Percentiles rank a stretch among this genome's conserved stretches.
Conservation (phyloP, 345 rosid species). For the Gossypium mustelinum region DNA sequence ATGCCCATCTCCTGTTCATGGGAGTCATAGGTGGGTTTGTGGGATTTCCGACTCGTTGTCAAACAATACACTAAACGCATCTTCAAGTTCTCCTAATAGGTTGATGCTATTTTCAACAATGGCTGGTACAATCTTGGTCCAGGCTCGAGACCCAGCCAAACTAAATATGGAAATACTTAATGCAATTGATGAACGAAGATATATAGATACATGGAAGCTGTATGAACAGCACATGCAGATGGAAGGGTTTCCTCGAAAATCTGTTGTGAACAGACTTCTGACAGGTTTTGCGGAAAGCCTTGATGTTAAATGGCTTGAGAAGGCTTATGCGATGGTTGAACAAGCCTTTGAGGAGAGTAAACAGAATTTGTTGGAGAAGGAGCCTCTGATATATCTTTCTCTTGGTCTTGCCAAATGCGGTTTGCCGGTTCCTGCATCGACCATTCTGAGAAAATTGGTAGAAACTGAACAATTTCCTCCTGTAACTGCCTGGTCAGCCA, state of each 20-base stretch:
- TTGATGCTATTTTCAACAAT: slow-evolving; percentile 34
- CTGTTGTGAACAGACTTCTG: slow-evolving; percentile 55
- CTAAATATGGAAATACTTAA: slow-evolving; percentile 52
- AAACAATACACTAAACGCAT: not conserved
- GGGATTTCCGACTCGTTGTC: slow-evolving; percentile 10
- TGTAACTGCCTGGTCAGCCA: slow-evolving; percentile 72
- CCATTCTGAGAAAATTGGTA: slow-evolving; percentile 66
- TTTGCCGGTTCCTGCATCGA: slow-evolving; percentile 67
- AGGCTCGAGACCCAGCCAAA: slow-evolving; percentile 76
- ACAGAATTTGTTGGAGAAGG: slow-evolving; percentile 69
- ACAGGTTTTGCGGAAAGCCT: slow-evolving; percentile 56
- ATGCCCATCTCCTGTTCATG: slow-evolving; percentile 10
- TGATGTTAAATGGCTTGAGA: slow-evolving; percentile 56
- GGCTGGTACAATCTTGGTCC: slow-evolving; percentile 61
- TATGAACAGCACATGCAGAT: slow-evolving; percentile 70
- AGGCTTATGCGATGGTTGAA: slow-evolving; percentile 61
- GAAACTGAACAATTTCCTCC: slow-evolving; percentile 68
- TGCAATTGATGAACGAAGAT: slow-evolving; percentile 53
- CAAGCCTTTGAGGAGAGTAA: slow-evolving; percentile 65
- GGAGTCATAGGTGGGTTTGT: slow-evolving; percentile 2
- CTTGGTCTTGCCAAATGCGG: slow-evolving; percentile 69
- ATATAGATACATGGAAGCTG: slow-evolving; percentile 58
- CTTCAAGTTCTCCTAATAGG: slow-evolving; percentile 9
- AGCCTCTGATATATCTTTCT: slow-evolving; percentile 68
- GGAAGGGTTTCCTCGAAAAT: slow-evolving; percentile 83